Evolutionary conservation across 208 protist genomes (phyloP).

Genomic region (Strigomonas galati): DNA sequence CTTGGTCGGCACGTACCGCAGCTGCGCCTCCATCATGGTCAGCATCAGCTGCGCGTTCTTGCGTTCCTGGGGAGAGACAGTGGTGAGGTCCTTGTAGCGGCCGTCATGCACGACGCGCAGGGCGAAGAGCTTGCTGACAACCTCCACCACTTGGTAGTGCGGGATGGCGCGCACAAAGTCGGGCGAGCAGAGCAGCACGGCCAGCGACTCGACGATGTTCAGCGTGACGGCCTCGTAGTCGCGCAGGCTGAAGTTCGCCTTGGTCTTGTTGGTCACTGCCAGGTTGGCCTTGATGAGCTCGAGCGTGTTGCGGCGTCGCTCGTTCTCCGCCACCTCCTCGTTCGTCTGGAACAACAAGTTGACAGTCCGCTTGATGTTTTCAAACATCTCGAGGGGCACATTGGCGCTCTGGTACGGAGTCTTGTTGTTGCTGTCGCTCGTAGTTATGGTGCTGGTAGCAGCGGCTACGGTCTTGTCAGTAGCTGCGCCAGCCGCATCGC

Average conservation of each 20-base stretch:
- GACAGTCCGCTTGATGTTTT: background rate
- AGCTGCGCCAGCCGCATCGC: background rate
- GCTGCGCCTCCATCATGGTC: conserved; percentile 22
- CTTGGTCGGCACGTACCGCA: conserved; percentile 28
- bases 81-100: background rate
- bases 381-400: background rate
- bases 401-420: no score
- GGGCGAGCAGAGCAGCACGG: conserved; percentile 29
- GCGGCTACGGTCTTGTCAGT: no score
- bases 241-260: conserved; percentile 6
- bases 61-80: conserved; percentile 20
- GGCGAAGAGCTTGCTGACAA: conserved; percentile 40
- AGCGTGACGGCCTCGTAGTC: conserved; percentile 33
- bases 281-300: conserved; percentile 23
- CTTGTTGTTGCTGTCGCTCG: no score
- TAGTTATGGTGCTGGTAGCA: no score
- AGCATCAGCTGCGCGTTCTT: conserved; percentile 17
- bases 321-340: background rate
- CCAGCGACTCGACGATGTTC: conserved; percentile 24
- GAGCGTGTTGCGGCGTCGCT: conserved; percentile 17
- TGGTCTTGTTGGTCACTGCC: conserved; percentile 18
- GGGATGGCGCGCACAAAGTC: conserved; percentile 25
- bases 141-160: conserved; percentile 27
- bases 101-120: conserved; percentile 37
- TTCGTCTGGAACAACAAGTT: background rate